phyloP scores from a whole-genome alignment of 495 filamentous ascomycete species.

The Talaromyces trachyspermus region DNA sequence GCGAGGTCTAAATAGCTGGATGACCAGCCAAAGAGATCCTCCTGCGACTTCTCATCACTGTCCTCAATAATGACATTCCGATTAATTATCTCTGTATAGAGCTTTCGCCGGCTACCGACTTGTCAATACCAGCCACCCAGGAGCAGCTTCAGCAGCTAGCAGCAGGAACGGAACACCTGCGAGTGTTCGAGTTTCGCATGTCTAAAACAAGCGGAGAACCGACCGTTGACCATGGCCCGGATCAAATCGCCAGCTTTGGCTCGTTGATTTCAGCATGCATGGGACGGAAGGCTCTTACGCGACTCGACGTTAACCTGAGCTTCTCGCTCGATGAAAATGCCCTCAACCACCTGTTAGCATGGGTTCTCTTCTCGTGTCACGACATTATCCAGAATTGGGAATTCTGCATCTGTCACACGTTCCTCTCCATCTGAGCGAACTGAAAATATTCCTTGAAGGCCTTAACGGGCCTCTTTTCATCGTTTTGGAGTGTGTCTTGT shows the following conservation, averaged over 20 bases:
- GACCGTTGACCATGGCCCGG: neutral
- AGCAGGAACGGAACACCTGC: neutral
- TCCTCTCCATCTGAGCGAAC: neutral
- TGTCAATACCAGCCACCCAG: neutral
- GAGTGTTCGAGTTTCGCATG: neutral
- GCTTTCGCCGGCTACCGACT: neutral
- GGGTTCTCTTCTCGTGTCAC: slow-evolving; percentile 1
- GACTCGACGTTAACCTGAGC: neutral
- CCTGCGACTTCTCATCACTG: neutral
- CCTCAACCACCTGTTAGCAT: neutral
- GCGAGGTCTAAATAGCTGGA: neutral
- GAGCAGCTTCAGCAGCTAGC: slow-evolving; percentile 1
- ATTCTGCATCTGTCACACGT: neutral
- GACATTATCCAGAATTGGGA: neutral
- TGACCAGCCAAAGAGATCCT: neutral
- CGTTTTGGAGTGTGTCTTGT: neutral
- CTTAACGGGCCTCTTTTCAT: neutral
- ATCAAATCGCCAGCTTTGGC: neutral
- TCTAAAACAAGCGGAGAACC: neutral
- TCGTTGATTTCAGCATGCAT: neutral
- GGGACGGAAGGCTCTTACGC: slow-evolving; percentile 1
- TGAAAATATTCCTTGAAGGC: neutral
- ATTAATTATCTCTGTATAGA: neutral
- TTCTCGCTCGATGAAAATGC: neutral
- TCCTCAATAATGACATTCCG: neutral